Evolutionary conservation across 371 early-diverging fungal species (phyloP), one percentile per base, ranked within the genome.

Genomic region (Haplosporangium sp.): DNA sequence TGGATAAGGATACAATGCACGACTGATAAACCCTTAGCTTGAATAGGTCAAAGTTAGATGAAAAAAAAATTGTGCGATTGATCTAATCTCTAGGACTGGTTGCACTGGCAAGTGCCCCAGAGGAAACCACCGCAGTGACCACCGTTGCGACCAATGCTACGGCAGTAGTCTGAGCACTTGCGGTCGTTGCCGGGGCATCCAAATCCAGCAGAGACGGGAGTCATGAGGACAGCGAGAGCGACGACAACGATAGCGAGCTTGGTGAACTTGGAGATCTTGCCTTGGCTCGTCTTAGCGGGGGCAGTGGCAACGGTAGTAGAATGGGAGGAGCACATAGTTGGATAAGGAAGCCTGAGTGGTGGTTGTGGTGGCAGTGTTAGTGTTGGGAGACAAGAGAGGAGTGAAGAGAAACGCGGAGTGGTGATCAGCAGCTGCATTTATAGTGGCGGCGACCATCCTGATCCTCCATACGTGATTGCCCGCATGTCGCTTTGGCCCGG

Each of bases 111-210:
- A 14, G 62, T 53, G 43, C 53, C 53, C 52, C 51, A 62, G 16
- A 62, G 51, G 62, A 62, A 53, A 13, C 53, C 62, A 41, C 53
- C 62, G 16, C 62, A 61, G 42, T 51, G 52, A n/a, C 61, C 61
- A 6, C 61, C 61, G 42, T 52, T 61, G 51, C 61, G 61, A 23
- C 37, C n/a, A 18, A 61, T 61, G 29, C 38, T 51, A 1, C 8
- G 14, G 42, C 61, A 62, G 43, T 62, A 50, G 53, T 62, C 50
- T 41, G 29, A 18, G 62, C 62, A 62, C 18, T 7, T 8, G 5
- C 21, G 13, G 29, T 51, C 37, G 8, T 45, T 38, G 41, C 54
- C 46, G 10, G 54, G 54, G 37, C 62, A 62, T 18, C 54, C 54
- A 36, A 54, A 62, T 14, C 54, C 53, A 16, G 58, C 46, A 21